A percentile compares a stretch with the other conserved stretches of the same genome.
phyloP scores from a whole-genome alignment of 2,329 filamentous ascomycete species.

The Ophiostoma sp. region DNA sequence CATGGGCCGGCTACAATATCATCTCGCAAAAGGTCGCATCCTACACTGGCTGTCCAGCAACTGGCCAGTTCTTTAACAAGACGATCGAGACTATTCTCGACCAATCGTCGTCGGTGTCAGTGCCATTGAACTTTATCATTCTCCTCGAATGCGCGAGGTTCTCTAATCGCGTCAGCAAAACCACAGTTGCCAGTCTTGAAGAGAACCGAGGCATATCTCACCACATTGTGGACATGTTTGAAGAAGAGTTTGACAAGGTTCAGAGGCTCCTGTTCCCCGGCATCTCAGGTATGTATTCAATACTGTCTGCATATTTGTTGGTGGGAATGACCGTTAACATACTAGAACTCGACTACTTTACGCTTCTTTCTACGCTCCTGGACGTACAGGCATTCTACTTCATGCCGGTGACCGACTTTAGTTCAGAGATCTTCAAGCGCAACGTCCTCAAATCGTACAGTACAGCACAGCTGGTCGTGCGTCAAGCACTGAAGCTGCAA shows the following conservation, averaged over 20 bases:
- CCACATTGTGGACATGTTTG: slow-evolving; percentile 43
- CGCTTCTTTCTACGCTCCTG: slow-evolving; percentile 45
- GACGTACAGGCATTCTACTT: slow-evolving; percentile 52
- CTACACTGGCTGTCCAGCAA: slow-evolving; percentile 43
- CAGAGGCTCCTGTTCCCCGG: slow-evolving; percentile 42
- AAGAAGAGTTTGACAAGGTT: slow-evolving; percentile 48
- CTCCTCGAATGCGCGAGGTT: slow-evolving; percentile 48
- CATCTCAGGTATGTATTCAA: slow-evolving; percentile 39
- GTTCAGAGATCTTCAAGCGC: slow-evolving; percentile 38
- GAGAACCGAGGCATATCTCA: slow-evolving; percentile 44
- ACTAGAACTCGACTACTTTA: slow-evolving; percentile 45
- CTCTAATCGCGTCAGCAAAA: slow-evolving; percentile 44
- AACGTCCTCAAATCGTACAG: slow-evolving; percentile 44
- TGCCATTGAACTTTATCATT: slow-evolving; percentile 43
- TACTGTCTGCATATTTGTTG: too few species aligned
- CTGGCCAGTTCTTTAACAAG: slow-evolving; percentile 44
- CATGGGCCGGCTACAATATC: slow-evolving; percentile 50
- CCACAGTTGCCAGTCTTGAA: slow-evolving; percentile 44
- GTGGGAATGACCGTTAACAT: neutral
- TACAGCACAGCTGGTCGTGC: slow-evolving; percentile 44
- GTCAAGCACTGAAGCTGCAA: slow-evolving; percentile 41
- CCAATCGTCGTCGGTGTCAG: slow-evolving; percentile 36
- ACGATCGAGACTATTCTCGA: slow-evolving; percentile 44
- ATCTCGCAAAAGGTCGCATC: slow-evolving; percentile 44
- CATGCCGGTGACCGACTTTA: slow-evolving; percentile 39